Base-by-base conservation (phyloP, 345 rosid species). In the Salix udensis region DNA sequence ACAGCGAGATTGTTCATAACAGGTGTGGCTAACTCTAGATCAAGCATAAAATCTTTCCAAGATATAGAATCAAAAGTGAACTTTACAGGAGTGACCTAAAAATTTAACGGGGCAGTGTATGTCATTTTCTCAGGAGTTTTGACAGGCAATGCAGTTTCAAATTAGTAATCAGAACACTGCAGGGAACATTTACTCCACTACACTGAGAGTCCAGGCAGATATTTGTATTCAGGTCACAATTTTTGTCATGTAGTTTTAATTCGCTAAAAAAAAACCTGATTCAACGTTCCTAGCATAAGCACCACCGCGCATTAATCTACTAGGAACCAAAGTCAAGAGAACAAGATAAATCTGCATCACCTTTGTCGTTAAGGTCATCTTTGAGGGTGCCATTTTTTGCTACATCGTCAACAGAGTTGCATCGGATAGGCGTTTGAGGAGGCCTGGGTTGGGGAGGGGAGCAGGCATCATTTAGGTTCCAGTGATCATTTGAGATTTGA, bases 401-500 rank as follows among this genome's bases (percentile, higher is more conserved):
- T 28, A 34, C 2, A 74, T 79, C 73, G 50, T 76, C 78, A 65
- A 30, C 76, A 21, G 64, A 69, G 64, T 55, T 50, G 65, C 76
- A 76, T 4, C 34, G 70, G 1, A 9, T 50, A 37, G 81, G 75
- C 6, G 50, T 74, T 70, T 79, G 72, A 42, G 82, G 61, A 72
- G 77, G 81, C 44, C 76, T 62, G 60, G 68, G 70, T n/a, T 76
- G 73, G 67, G 78, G 36, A 76, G 73, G 26, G 31, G 74, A 66
- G 80, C 76, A 76, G 7, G 36, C 65, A 46, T 75, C 83, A 55
- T 52, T 75, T 44, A 34, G 74, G 64, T 70, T 71, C 70, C 78
- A 74, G 31, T 61, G 81, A 72, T 76, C 83, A 73, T 74, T 81
- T 76, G 79, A 55, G 71, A 78, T 70, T 58, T 74, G 77, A 76